Base-by-base conservation (phyloP, 768 basidiomycete species). In the Russula compacta region DNA sequence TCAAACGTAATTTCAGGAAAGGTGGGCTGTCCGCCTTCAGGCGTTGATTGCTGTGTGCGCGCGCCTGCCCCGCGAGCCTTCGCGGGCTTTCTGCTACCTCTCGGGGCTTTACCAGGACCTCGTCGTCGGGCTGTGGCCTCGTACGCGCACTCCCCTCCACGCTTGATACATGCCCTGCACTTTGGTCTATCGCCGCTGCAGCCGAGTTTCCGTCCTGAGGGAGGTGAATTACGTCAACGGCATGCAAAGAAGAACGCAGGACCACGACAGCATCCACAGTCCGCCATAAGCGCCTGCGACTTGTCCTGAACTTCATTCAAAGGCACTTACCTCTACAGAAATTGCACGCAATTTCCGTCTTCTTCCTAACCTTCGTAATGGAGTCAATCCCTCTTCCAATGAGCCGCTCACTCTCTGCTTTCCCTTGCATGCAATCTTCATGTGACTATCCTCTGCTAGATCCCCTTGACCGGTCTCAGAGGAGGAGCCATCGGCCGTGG, bases 91-190 rank as follows among this genome's bases (percentile, higher is more conserved):
- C 64, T 60, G 46, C 76, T 74, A 12, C 85, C 84, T 68, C 84
- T 84, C 35, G 83, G 81, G 46, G 85, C 84, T 73, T 85, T 89
- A 32, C 87, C 88, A 58, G 87, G 87, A 1, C 89, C 89, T 51
- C 89, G 81, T 38, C 88, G 81, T 69, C 80, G 72, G 10, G 75
- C 73, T 21, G 76, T 71, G 21, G 74, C 73, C 52, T 78, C 79
- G 71, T 87, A 88, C 59, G 69, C 71, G 68, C 87, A 88, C 35
- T 71, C 66, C 59, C 76, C 72, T 52, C 74, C 74, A 42, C 86
- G 83, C 36, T 77, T 77, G 19, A 66, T 70, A 72, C 89, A 91
- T 68, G 86, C 84, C 7, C 74, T 76, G 65, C 88, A 91, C 6
- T 74, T 71, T 35, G 88, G 89, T 64, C 75, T 78, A 2, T 72